phyloP scores from a whole-genome alignment of 495 filamentous ascomycete genomes.

The Xylaria palmicola region DNA sequence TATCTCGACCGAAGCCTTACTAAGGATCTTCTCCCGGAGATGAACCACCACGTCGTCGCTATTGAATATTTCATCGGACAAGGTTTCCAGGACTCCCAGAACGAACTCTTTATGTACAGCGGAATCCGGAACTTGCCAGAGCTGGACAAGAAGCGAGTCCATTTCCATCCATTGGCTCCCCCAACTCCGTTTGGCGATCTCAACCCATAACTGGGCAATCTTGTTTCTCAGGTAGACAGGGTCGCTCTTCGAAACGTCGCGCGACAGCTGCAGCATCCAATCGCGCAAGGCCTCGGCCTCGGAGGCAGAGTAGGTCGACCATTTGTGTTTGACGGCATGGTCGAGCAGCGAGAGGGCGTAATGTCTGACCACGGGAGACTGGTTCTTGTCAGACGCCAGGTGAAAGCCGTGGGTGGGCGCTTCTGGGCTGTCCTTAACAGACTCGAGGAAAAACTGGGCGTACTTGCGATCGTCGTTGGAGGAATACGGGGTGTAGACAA shows the following conservation, averaged over 20 bases:
- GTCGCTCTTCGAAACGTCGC: conserved; percentile 67
- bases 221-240: conserved; percentile 88
- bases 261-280: conserved; percentile 78
- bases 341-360: conserved; percentile 92
- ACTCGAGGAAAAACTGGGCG: conserved; percentile 79
- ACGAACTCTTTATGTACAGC: conserved; percentile 77
- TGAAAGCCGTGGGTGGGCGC: conserved; percentile 84
- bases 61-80: conserved; percentile 93
- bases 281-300: conserved; percentile 64
- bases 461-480: conserved; percentile 80
- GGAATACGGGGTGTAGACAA: conserved; percentile 80
- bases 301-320: conserved; percentile 64
- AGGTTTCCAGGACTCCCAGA: conserved; percentile 79
- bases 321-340: conserved; percentile 78
- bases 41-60: conserved; percentile 83
- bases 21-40: conserved; percentile 76
- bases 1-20: conserved; percentile 86
- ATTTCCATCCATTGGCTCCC: conserved; percentile 88
- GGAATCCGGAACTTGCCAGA: conserved; percentile 68
- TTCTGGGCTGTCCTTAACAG: conserved; percentile 70
- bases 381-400: conserved; percentile 68
- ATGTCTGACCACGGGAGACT: conserved; percentile 81
- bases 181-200: conserved; percentile 92
- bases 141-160: conserved; percentile 75
- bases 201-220: conserved; percentile 92